These are phyloP conservation scores for Plantago elongata DNA, from an alignment of 257 asterid genomes.

Conservation along the genomic window DNA sequence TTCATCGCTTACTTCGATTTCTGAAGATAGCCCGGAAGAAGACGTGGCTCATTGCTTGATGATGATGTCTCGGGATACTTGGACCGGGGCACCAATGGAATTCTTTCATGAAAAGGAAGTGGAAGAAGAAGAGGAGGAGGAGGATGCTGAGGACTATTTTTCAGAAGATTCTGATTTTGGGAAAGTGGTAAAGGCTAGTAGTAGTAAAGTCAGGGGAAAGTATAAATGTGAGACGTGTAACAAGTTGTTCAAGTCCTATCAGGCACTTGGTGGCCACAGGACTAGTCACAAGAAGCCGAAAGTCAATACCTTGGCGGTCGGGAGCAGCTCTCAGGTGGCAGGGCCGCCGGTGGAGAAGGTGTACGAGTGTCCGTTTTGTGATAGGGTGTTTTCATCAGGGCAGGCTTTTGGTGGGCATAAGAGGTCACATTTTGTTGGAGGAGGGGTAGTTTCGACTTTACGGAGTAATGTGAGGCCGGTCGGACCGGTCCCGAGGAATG, in stretches of 20 bases:
- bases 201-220: conserved; percentile 39
- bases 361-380: conserved; percentile 77
- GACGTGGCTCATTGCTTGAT: conserved; percentile 74
- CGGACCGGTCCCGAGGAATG: conserved; percentile 25
- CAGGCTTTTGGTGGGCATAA: conserved; percentile 96
- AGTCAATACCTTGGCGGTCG: neutral
- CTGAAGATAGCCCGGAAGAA: conserved; percentile 63
- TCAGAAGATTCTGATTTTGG: conserved; percentile 26
- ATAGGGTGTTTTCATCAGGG: conserved; percentile 70
- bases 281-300: conserved; percentile 82
- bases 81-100: conserved; percentile 32
- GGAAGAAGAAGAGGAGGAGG: conserved; percentile 17
- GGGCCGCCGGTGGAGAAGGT: conserved; percentile 31
- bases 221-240: conserved; percentile 76
- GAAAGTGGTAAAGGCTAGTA: conserved; percentile 24
- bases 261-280: conserved; percentile 91
- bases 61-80: conserved; percentile 72
- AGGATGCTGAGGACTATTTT: conserved; percentile 6
- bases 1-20: conserved; percentile 59
- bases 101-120: neutral
- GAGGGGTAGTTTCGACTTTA: conserved; percentile 26
- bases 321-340: conserved; percentile 1
- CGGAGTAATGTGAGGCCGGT: neutral
- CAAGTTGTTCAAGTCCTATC: conserved; percentile 67
- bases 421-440: conserved; percentile 60